Evolutionary conservation across 805 yeast genomes (phyloP).

Genomic region (Jamesozyma jinghongensis): DNA sequence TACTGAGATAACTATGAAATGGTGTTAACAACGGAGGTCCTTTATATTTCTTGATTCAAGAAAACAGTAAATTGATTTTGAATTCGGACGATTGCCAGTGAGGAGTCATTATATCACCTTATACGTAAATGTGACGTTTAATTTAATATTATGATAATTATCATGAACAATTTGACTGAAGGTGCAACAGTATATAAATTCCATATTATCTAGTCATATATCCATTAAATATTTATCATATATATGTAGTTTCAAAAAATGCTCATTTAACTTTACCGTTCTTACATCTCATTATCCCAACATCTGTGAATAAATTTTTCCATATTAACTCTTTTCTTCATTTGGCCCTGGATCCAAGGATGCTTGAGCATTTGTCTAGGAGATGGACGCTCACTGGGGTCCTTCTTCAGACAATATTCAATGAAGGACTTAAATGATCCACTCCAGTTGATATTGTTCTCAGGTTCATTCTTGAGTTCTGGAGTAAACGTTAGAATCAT

Average conservation of each 20-base stretch:
- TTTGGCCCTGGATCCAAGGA: slow-evolving; percentile 86
- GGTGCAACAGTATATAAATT: too few relatives aligned
- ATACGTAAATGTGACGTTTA: too few relatives aligned
- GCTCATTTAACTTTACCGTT: neutral
- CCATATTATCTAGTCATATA: too few relatives aligned
- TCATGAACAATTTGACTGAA: too few relatives aligned
- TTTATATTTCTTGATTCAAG: too few relatives aligned
- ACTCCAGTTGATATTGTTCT: slow-evolving; percentile 70
- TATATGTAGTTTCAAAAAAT: neutral
- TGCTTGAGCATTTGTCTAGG: slow-evolving; percentile 90
- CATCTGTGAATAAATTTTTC: slow-evolving; percentile 69
- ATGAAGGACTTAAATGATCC: slow-evolving; percentile 75
- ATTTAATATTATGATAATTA: too few relatives aligned
- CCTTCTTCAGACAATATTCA: slow-evolving; percentile 70
- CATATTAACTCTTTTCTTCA: slow-evolving; percentile 68
- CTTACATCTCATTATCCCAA: slow-evolving; percentile 38
- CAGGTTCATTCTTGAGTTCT: slow-evolving; percentile 65
- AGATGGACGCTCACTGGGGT: slow-evolving; percentile 71
- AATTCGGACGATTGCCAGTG: too few relatives aligned
- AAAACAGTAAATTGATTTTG: too few relatives aligned
- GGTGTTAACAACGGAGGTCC: too few relatives aligned
- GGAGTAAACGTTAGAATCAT: slow-evolving; percentile 80
- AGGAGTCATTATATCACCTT: too few relatives aligned
- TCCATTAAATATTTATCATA: too few relatives aligned
- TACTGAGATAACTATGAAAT: too few relatives aligned